Evolutionary conservation across 2,329 filamentous ascomycete species (phyloP).

Genomic region (Fusarium sp.): DNA sequence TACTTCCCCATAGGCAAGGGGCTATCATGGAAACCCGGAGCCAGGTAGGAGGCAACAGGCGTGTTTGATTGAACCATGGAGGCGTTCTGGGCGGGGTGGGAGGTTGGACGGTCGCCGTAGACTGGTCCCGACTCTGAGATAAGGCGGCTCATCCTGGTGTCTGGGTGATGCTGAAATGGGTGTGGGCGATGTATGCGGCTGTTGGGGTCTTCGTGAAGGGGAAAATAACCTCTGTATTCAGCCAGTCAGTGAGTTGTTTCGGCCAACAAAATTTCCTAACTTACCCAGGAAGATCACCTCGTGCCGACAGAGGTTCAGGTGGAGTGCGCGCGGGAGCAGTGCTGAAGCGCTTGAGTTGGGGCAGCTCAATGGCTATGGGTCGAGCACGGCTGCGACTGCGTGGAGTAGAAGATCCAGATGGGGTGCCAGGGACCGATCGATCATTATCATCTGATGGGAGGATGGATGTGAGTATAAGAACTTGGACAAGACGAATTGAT

Average conservation of each 20-base stretch:
- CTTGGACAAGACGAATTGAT: background rate
- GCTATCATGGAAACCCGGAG: constrained; percentile 59
- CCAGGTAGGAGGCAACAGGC: constrained; percentile 62
- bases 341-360: constrained; percentile 53
- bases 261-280: constrained; percentile 24
- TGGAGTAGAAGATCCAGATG: constrained; percentile 36
- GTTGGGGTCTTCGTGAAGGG: constrained; percentile 66
- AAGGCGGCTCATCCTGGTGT: constrained; percentile 52
- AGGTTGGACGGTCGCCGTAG: constrained; percentile 42
- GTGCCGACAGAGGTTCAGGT: constrained; percentile 63
- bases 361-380: constrained; percentile 66
- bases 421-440: constrained; percentile 19
- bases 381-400: constrained; percentile 47
- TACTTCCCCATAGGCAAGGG: constrained; percentile 70
- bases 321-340: constrained; percentile 55
- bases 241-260: constrained; percentile 4
- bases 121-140: constrained; percentile 46
- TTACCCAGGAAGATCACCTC: constrained; percentile 69
- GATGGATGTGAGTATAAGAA: constrained; percentile 19
- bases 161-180: constrained; percentile 57
- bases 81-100: constrained; percentile 38
- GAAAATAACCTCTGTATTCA: constrained; percentile 66
- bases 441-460: constrained; percentile 31
- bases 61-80: constrained; percentile 48
- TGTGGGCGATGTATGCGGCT: constrained; percentile 60